Evolutionary conservation across 1,284 basidiomycete species (phyloP).

Genomic region (Peniophora sp.): DNA sequence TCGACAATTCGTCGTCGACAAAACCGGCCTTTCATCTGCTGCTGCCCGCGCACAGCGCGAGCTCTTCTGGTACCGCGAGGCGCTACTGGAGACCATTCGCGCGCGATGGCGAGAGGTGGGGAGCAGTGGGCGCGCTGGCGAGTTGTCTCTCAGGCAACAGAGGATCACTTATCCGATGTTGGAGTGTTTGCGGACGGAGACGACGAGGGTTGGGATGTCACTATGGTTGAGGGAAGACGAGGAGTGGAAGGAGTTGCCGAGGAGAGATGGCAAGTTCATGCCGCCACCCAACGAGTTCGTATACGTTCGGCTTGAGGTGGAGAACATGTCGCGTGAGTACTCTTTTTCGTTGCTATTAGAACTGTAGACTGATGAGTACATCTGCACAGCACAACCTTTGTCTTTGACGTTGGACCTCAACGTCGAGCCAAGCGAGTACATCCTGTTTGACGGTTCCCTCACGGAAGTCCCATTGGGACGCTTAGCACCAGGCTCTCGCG

Average conservation of each 20-base stretch:
- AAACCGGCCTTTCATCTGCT: conserved; percentile 50
- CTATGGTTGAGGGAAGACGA: conserved; percentile 29
- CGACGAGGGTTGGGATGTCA: conserved; percentile 52
- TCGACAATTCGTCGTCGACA: conserved; percentile 88
- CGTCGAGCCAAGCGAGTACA: conserved; percentile 50
- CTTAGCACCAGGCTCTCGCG: conserved; percentile 43
- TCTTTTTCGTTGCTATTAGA: background rate
- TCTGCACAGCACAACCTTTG: conserved; percentile 35
- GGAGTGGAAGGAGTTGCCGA: conserved; percentile 14
- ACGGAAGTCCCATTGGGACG: conserved; percentile 52
- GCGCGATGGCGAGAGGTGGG: conserved; percentile 81
- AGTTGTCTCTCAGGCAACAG: conserved; percentile 70
- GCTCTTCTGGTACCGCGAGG: conserved; percentile 92
- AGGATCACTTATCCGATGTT: conserved; percentile 71
- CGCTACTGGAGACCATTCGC: conserved; percentile 60
- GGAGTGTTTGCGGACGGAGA: conserved; percentile 59
- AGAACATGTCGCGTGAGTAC: conserved; percentile 52
- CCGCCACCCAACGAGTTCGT: conserved; percentile 52
- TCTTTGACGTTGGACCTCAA: conserved; percentile 47
- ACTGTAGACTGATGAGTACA: conserved; percentile 7
- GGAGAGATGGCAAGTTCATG: conserved; percentile 31
- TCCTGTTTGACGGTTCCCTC: conserved; percentile 64
- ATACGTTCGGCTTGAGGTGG: conserved; percentile 44
- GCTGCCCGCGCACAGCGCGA: conserved; percentile 63
- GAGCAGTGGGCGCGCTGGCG: conserved; percentile 66